Base-by-base conservation (phyloP, 2,329 filamentous ascomycete genomes). In the Chalaropsis thielavioides region DNA sequence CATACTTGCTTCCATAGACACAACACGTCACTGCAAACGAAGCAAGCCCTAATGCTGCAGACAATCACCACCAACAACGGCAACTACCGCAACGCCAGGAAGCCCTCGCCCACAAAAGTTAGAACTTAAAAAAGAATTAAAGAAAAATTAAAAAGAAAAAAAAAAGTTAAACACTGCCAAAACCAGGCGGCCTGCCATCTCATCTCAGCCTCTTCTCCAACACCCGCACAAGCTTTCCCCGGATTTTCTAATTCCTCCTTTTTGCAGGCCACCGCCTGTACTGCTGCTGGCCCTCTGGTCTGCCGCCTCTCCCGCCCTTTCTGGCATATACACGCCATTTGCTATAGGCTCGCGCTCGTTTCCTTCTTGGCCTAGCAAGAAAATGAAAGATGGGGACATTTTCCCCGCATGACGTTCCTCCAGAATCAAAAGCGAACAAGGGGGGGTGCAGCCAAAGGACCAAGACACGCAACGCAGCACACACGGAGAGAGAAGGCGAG, bases 361-460 rank as follows among this genome's bases (percentile, higher is more conserved):
- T 56, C 51, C 24, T 56, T 56, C 51, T 56, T 15, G 51, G 51
- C 51, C 22, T 56, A 56, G 51, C 51, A 56, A 8, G 11, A 54
- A 17, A 56, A 56, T 11, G 44, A n/a, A 56, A 56, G 51, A 56
- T 56, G 51, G 24, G 24, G 22, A 27, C 51, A 22, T 31, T 56
- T 56, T 56, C 51, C 51, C 51, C 51, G 51, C 51, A 56, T 56
- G 51, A 56, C 24, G 51, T n/a, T 56, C 51, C 13, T 56, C 22
- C 51, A 31, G 24, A 49, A 49, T 10, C 44, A 49, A 35, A 56
- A 27, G 11, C 11, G 15, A 56, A 31, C 51, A 56, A 35, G 51
- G 51, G 51, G 51, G 51, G 15, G 51, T 56, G 17, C 22, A 27
- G 22, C 51, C 51, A 56, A 35, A 8, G 51, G 7, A 31, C 27